phyloP scores from a whole-genome alignment of 2,329 filamentous ascomycete genomes.

The Colletotrichum sansevieriae region DNA sequence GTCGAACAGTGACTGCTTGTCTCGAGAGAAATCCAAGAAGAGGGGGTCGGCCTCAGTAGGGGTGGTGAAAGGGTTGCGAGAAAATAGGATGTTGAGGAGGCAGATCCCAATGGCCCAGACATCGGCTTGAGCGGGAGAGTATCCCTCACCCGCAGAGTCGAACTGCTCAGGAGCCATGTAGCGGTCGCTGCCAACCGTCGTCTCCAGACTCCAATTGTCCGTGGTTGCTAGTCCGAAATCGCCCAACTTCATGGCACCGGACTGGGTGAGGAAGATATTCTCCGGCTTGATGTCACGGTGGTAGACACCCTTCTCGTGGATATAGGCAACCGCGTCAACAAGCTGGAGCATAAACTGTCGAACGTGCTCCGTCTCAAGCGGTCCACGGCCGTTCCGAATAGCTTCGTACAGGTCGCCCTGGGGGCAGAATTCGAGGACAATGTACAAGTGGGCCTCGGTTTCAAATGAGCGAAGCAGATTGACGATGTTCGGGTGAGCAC shows the following conservation, averaged over 20 bases:
- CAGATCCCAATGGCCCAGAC: slow-evolving; percentile 98
- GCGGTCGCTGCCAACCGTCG: slow-evolving; percentile 94
- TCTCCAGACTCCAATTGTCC: slow-evolving; percentile 91
- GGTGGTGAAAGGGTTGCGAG: slow-evolving; percentile 93
- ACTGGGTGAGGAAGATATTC: slow-evolving; percentile 94
- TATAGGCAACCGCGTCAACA: slow-evolving; percentile 88
- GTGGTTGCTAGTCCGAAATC: slow-evolving; percentile 95
- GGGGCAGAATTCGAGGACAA: slow-evolving; percentile 95
- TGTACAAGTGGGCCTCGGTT: slow-evolving; percentile 88
- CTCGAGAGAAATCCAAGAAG: slow-evolving; percentile 91
- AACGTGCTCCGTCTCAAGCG: slow-evolving; percentile 94
- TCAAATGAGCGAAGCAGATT: slow-evolving; percentile 93
- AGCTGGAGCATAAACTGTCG: slow-evolving; percentile 97
- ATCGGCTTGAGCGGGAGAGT: slow-evolving; percentile 93
- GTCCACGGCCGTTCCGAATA: slow-evolving; percentile 88
- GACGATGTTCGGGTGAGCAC: slow-evolving; percentile 90
- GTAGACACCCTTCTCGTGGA: slow-evolving; percentile 91
- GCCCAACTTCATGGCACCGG: slow-evolving; percentile 93
- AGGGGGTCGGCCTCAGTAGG: slow-evolving; percentile 92
- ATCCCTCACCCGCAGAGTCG: slow-evolving; percentile 87
- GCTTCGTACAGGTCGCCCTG: slow-evolving; percentile 98
- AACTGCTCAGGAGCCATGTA: slow-evolving; percentile 99
- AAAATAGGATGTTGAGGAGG: slow-evolving; percentile 95
- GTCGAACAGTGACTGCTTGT: slow-evolving; percentile 96
- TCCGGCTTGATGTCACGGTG: slow-evolving; percentile 99